A percentile compares a stretch with the other conserved stretches of the same genome.
phyloP scores from a whole-genome alignment of 495 filamentous ascomycete genomes.

The Aspergillus sclerotioniger region DNA sequence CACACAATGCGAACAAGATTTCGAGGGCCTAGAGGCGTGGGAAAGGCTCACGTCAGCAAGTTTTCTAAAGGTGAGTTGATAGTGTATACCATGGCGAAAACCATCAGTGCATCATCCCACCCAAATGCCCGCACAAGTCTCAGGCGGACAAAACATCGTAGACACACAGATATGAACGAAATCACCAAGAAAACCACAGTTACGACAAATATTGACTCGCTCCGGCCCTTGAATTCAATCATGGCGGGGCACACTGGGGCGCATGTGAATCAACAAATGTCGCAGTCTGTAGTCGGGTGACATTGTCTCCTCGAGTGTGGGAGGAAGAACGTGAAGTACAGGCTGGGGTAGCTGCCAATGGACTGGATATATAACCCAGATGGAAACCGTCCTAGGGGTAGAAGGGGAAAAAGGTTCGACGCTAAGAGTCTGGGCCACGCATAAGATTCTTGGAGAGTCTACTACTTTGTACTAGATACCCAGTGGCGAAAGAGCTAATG shows the following conservation, averaged over 20 bases:
- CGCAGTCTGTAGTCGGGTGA: slow-evolving; percentile 7
- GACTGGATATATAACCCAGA: not conserved
- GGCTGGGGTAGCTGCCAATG: not conserved
- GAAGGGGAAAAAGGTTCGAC: slow-evolving; percentile 1
- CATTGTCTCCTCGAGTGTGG: slow-evolving; percentile 7
- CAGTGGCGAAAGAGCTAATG: slow-evolving; percentile 1
- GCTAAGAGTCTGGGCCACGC: not conserved
- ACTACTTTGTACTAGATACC: too few species aligned
- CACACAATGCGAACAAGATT: slow-evolving; percentile 39
- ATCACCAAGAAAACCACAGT: slow-evolving; percentile 37
- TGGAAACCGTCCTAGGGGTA: not conserved
- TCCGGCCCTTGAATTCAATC: slow-evolving; percentile 37
- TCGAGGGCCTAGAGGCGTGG: slow-evolving; percentile 22
- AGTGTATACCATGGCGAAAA: slow-evolving; percentile 39
- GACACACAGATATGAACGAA: slow-evolving; percentile 36
- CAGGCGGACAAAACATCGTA: slow-evolving; percentile 44
- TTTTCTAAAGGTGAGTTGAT: not conserved
- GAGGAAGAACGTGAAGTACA: not conserved
- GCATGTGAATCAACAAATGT: not conserved
- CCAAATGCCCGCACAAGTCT: slow-evolving; percentile 41
- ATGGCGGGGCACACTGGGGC: slow-evolving; percentile 21
- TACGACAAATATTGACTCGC: slow-evolving; percentile 38
- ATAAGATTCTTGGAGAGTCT: not conserved
- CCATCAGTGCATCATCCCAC: slow-evolving; percentile 46
- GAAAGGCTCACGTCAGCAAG: not conserved